Conservation (phyloP, 306 rosid genomes). For the Trifolium subterraneum region DNA sequence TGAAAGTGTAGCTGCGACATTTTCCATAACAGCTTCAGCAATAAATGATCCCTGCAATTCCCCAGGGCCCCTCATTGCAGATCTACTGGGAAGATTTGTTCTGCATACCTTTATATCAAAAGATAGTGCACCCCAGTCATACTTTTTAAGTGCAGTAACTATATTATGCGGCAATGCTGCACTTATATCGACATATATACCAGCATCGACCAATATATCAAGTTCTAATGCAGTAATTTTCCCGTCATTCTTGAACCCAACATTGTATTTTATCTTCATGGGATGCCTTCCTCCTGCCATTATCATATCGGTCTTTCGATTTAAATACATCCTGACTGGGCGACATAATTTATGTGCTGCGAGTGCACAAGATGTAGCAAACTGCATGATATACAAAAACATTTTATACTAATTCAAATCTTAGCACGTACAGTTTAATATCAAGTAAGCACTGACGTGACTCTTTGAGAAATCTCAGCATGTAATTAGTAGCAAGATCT, state of each 20-base stretch:
- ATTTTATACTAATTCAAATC: no score
- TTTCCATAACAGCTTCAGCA: background rate
- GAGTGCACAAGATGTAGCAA: slow-evolving; percentile 83
- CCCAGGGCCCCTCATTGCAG: slow-evolving; percentile 57
- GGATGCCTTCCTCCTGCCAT: slow-evolving; percentile 99
- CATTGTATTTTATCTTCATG: slow-evolving; percentile 81
- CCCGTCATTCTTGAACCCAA: slow-evolving; percentile 84
- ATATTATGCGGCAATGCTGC: slow-evolving; percentile 60
- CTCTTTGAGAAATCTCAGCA: background rate
- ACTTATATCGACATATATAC: slow-evolving; percentile 71
- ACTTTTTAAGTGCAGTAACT: slow-evolving; percentile 44
- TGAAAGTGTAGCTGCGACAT: slow-evolving; percentile 1
- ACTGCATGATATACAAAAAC: slow-evolving; percentile 68
- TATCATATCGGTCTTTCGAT: slow-evolving; percentile 91
- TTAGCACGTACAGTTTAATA: background rate
- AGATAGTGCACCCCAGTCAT: background rate
- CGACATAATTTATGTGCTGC: slow-evolving; percentile 77
- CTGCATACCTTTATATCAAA: background rate
- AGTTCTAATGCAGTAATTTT: slow-evolving; percentile 84
- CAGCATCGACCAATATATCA: slow-evolving; percentile 78
- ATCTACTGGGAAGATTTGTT: background rate
- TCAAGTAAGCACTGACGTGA: background rate
- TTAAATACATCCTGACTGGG: slow-evolving; percentile 80
- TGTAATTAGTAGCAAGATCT: background rate
- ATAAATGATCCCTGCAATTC: background rate